Base-by-base conservation (phyloP, 164 flowering plant genomes). In the Malania oleifera region DNA sequence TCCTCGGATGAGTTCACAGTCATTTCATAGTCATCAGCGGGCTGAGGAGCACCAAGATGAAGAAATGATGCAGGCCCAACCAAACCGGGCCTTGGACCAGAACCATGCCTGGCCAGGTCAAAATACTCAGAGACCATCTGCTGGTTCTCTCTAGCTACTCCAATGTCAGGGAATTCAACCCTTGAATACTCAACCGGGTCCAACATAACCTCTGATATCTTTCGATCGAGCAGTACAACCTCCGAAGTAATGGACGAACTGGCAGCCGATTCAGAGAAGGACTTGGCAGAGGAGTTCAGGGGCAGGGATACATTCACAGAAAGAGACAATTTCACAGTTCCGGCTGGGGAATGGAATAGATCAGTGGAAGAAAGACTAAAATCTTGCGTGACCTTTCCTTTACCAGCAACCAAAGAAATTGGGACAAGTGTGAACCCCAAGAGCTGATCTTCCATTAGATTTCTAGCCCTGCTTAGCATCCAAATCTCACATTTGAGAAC, bases 401-500 rank as follows among this genome's bases (percentile, higher is more conserved):
- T 74, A 7, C 80, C 86, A 23, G 66, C 63, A 44, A 86, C 69
- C n/a, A 69, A 60, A 7, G 86, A 78, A 41, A 88, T 47, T 0
- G 92, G 95, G n/a, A 92, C 88, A 45, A 89, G 55, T 41, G 86
- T 77, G 53, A 93, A 87, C 5, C 98, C 98, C 47, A 93, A 54
- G 1, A 93, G 79, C 72, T 93, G 99, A 74, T 93, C 99, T 61
- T 93, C 97, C 73, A 93, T 47, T 56, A 37, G 79, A 55, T 77
- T 80, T 58, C 82, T 82, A 3, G 75, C 89, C 62, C 97, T 65
- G 62, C 99, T 93, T 3, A 82, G 75, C 99, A 93, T 90, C 96
- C 97, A 93, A 28, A 93, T 80, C 75, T 93, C 99, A 56, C 97
- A 93, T 77, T 84, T 93, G 45, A 93, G 82, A 28, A 81, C 80